phyloP scores from a whole-genome alignment of 106 monocot species.

The Gastrodia elata region DNA sequence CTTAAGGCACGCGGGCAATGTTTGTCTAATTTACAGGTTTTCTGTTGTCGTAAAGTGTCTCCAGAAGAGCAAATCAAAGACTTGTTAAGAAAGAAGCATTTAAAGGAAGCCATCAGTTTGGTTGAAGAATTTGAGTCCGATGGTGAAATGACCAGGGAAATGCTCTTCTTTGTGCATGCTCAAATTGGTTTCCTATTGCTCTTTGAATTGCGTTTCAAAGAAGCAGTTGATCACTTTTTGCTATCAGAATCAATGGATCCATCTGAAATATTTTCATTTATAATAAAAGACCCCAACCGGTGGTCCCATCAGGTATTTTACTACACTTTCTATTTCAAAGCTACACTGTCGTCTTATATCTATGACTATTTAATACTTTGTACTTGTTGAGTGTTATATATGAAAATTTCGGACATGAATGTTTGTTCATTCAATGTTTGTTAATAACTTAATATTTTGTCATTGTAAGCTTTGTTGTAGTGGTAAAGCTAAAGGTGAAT shows the following conservation, averaged over 20 bases:
- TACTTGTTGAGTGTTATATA: neutral
- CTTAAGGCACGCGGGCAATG: neutral
- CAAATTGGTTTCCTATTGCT: slow-evolving; percentile 92
- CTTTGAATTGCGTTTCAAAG: slow-evolving; percentile 92
- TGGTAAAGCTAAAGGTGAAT: neutral
- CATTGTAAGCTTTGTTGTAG: neutral
- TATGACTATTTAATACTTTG: neutral
- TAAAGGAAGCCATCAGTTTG: slow-evolving; percentile 56
- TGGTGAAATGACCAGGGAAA: slow-evolving; percentile 71
- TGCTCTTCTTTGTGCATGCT: slow-evolving; percentile 96
- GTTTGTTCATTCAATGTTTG: neutral
- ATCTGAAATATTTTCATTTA: slow-evolving; percentile 91
- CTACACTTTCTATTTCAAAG: neutral
- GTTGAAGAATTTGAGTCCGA: slow-evolving; percentile 65
- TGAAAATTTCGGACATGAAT: neutral
- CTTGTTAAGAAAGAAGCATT: slow-evolving; percentile 73
- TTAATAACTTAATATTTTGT: neutral
- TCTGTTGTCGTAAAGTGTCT: slow-evolving; percentile 58
- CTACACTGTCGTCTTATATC: neutral
- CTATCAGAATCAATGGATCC: slow-evolving; percentile 88
- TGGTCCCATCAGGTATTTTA: slow-evolving; percentile 80
- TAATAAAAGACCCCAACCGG: slow-evolving; percentile 89
- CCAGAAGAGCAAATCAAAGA: slow-evolving; percentile 93
- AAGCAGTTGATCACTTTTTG: slow-evolving; percentile 93
- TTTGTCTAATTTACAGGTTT: slow-evolving; percentile 31